Percentiles rank a stretch among this genome's conserved stretches.
Evolutionary conservation across 2,329 filamentous ascomycete species (phyloP).

Genomic region (Fusarium austroafricanum): DNA sequence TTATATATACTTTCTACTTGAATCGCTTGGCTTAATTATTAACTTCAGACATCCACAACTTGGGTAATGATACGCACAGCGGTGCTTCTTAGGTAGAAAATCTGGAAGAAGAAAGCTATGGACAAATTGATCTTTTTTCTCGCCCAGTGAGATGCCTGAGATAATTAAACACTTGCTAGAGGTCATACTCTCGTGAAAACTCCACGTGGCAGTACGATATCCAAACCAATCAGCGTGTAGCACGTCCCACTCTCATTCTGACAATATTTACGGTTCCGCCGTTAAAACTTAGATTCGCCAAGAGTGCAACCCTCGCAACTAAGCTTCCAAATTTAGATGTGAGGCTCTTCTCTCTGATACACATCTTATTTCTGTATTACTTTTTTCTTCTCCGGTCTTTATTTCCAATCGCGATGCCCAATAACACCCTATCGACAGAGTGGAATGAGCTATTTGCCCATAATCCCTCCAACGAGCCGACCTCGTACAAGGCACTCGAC

Average conservation of each 20-base stretch:
- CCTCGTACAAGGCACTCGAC: not conserved
- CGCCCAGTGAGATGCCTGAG: too few relatives aligned
- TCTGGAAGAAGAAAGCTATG: too few relatives aligned
- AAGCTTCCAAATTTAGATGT: not conserved
- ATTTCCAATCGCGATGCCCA: not conserved
- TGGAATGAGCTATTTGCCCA: not conserved
- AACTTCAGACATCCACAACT: too few relatives aligned
- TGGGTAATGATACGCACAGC: too few relatives aligned
- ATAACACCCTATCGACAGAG: not conserved
- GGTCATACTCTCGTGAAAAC: too few relatives aligned
- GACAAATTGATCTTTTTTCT: too few relatives aligned
- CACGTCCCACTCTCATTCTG: not conserved
- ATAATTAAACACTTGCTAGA: too few relatives aligned
- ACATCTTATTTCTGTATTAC: fast-evolving
- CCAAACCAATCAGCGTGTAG: not conserved
- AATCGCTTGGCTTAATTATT: too few relatives aligned
- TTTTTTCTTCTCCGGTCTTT: too few relatives aligned
- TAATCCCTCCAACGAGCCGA: conserved; percentile 2
- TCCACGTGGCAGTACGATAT: not conserved
- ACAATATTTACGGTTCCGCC: too few relatives aligned
- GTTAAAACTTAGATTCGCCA: not conserved
- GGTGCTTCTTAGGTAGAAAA: too few relatives aligned
- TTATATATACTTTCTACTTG: too few relatives aligned
- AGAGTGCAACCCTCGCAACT: not conserved
- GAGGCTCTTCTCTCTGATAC: not conserved